Evolutionary conservation across 345 rosid genomes (phyloP).

Genomic region (Zanthoxylum bungeanum): DNA sequence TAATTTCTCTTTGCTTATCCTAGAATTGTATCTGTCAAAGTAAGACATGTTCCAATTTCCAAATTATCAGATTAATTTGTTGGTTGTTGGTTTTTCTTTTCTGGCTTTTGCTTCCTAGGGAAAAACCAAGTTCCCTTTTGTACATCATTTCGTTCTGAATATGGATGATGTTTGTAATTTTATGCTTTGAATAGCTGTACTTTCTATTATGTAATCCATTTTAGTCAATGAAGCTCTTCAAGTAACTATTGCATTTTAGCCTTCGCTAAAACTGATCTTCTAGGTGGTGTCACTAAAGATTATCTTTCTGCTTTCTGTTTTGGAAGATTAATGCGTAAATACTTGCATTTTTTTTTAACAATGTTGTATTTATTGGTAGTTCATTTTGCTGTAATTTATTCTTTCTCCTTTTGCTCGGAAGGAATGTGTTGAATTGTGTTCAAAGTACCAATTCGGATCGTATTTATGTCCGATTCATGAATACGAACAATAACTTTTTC

Average conservation of each 20-base stretch:
- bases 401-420: constrained; percentile 28
- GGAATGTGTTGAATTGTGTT: too few relatives aligned
- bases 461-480: too few relatives aligned
- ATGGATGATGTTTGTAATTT: background rate
- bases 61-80: background rate
- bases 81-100: background rate
- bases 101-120: background rate
- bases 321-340: background rate
- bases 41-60: too few relatives aligned
- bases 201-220: background rate
- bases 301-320: background rate
- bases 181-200: background rate
- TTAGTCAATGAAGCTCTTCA: background rate
- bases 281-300: background rate
- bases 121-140: background rate
- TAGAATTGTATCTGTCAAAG: constrained; percentile 7
- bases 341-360: background rate
- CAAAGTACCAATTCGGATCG: too few relatives aligned
- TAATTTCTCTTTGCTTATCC: constrained; percentile 3
- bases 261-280: background rate
- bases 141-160: background rate
- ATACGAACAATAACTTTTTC: too few relatives aligned
- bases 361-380: background rate
- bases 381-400: background rate
- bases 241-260: background rate